These are phyloP conservation scores for Dioscorea dumetorum DNA, from an alignment of 106 monocot genomes.

Conservation along the genomic window DNA sequence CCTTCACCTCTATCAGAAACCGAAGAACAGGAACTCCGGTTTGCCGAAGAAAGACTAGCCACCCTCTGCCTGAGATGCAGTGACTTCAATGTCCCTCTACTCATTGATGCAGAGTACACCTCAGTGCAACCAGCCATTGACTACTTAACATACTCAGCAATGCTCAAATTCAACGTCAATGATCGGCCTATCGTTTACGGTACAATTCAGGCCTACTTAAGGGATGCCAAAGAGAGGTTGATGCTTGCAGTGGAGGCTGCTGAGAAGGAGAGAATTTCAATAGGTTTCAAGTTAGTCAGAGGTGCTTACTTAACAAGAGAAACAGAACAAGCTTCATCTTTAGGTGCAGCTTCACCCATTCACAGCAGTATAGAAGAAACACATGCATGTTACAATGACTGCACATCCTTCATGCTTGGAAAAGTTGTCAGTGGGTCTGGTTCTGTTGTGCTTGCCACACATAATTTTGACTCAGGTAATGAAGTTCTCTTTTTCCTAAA, in stretches of 20 bases:
- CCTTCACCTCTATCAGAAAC: slow-evolving; percentile 39
- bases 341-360: slow-evolving; percentile 63
- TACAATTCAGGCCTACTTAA: slow-evolving; percentile 80
- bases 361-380: slow-evolving; percentile 65
- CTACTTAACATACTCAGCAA: slow-evolving; percentile 63
- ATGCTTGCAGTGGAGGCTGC: slow-evolving; percentile 41
- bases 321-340: slow-evolving; percentile 29
- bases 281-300: slow-evolving; percentile 84
- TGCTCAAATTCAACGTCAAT: slow-evolving; percentile 41
- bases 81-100: slow-evolving; percentile 41
- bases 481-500: too few relatives aligned
- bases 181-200: slow-evolving; percentile 52
- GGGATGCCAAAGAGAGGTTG: slow-evolving; percentile 68
- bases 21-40: slow-evolving; percentile 50
- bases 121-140: slow-evolving; percentile 95
- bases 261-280: slow-evolving; percentile 35
- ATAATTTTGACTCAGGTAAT: slow-evolving; percentile 76
- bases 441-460: slow-evolving; percentile 78
- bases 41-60: slow-evolving; percentile 40
- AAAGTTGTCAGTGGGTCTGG: slow-evolving; percentile 39
- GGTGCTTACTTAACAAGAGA: slow-evolving; percentile 91
- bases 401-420: slow-evolving; percentile 62
- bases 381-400: slow-evolving; percentile 66
- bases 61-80: slow-evolving; percentile 47
- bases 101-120: slow-evolving; percentile 94